phyloP scores from a whole-genome alignment of 768 basidiomycete genomes.

The Suillus bovinus region DNA sequence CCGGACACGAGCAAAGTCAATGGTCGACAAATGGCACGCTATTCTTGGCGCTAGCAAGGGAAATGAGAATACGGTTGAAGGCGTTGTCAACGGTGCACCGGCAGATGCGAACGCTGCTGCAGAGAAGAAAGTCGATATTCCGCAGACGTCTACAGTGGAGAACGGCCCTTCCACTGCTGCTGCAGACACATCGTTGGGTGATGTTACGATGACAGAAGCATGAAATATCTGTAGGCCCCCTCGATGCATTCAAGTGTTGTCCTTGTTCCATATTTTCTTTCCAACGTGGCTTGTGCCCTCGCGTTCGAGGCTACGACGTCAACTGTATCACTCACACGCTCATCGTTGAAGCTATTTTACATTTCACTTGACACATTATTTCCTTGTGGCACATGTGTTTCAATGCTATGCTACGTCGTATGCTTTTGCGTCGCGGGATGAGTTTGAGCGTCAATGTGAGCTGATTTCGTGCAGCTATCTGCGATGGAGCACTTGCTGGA shows the following conservation, averaged over 20 bases:
- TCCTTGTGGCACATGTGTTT: slow-evolving; percentile 20
- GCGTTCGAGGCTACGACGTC: slow-evolving; percentile 3
- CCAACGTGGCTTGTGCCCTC: neutral
- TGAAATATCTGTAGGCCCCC: slow-evolving; percentile 11
- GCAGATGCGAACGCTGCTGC: slow-evolving; percentile 20
- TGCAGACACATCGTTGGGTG: slow-evolving; percentile 32
- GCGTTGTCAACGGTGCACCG: slow-evolving; percentile 25
- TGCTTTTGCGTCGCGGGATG: neutral
- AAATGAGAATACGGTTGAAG: slow-evolving; percentile 31
- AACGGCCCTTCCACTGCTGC: slow-evolving; percentile 34
- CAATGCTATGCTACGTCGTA: slow-evolving; percentile 4
- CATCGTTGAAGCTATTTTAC: slow-evolving; percentile 7
- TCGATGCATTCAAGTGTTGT: slow-evolving; percentile 3
- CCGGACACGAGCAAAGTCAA: slow-evolving; percentile 46
- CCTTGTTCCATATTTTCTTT: slow-evolving; percentile 14
- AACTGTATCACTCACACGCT: slow-evolving; percentile 1
- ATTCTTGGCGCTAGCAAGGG: slow-evolving; percentile 36
- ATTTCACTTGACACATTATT: slow-evolving; percentile 9
- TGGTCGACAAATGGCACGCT: slow-evolving; percentile 49
- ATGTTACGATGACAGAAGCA: slow-evolving; percentile 46
- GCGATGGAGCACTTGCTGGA: neutral
- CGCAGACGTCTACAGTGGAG: slow-evolving; percentile 23
- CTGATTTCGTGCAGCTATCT: neutral
- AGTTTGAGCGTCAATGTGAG: neutral
- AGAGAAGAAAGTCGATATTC: slow-evolving; percentile 22